A percentile compares a stretch with the other conserved stretches of the same genome.
These are phyloP conservation scores for Trypanosomatidae sp. DNA, from an alignment of 208 protist genomes.

Conservation along the genomic window DNA sequence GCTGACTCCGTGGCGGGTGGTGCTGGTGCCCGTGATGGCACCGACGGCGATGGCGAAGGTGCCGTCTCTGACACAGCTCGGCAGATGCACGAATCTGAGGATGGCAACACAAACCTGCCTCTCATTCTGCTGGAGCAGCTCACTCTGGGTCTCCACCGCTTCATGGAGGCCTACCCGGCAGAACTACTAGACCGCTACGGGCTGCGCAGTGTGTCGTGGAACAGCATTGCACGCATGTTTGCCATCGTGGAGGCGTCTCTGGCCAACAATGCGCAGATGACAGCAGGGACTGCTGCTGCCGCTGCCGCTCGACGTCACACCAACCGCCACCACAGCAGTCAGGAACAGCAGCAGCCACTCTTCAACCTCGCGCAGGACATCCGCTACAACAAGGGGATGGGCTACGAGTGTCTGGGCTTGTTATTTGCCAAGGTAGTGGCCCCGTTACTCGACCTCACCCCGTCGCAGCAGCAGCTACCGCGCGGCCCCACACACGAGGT, in stretches of 20 bases:
- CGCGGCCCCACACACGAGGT: not conserved
- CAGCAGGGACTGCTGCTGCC: not conserved
- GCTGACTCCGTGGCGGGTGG: not conserved
- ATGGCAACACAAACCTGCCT: constrained; percentile 89
- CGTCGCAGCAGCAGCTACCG: not conserved
- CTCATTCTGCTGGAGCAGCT: constrained; percentile 88
- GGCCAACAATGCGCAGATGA: not conserved
- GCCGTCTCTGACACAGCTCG: constrained; percentile 5
- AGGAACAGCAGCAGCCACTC: constrained; percentile 9
- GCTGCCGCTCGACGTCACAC: not conserved
- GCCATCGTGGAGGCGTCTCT: constrained; percentile 53
- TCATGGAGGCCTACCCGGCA: constrained; percentile 45
- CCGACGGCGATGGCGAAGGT: constrained; percentile 5
- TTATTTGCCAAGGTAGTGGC: constrained; percentile 84
- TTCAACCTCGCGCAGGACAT: constrained; percentile 37
- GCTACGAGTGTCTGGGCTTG: constrained; percentile 84
- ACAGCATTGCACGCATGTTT: constrained; percentile 65
- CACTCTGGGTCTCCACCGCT: constrained; percentile 57
- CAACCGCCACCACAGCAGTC: constrained; percentile 43
- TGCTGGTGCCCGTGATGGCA: constrained; percentile 1
- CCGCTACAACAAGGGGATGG: constrained; percentile 87
- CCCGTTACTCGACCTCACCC: constrained; percentile 49
- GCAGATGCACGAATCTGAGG: constrained; percentile 73
- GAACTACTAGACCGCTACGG: constrained; percentile 46
- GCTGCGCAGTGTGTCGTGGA: constrained; percentile 66